Percentiles rank a stretch among this genome's conserved stretches.
Conservation (phyloP, 1,139 yeast genomes). For the Kurtzmaniella natalensis region DNA sequence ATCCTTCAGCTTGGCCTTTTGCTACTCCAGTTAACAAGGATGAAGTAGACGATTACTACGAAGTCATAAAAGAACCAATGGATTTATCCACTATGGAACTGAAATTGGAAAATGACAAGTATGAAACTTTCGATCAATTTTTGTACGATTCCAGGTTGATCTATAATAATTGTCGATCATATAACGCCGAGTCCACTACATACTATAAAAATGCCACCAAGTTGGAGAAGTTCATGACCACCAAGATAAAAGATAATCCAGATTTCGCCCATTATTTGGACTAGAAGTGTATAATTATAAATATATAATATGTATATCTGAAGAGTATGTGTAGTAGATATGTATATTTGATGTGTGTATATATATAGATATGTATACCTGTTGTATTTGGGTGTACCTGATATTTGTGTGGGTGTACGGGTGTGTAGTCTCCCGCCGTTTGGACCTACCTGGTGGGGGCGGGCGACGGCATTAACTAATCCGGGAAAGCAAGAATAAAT, state of each 20-base stretch:
- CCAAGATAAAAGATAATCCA: slow-evolving; percentile 77
- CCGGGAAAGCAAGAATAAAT: no score
- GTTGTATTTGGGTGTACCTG: no score
- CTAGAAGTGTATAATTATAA: slow-evolving; percentile 7
- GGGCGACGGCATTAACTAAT: no score
- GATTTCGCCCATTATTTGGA: slow-evolving; percentile 53
- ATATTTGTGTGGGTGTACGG: no score
- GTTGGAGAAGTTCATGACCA: slow-evolving; percentile 80
- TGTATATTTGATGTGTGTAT: no score
- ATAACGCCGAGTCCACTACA: slow-evolving; percentile 86
- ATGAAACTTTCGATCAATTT: slow-evolving; percentile 86
- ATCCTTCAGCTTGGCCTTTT: slow-evolving; percentile 99
- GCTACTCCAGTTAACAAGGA: slow-evolving; percentile 87
- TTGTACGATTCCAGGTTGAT: slow-evolving; percentile 82
- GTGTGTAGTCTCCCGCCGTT: no score
- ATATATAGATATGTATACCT: no score
- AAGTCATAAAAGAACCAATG: slow-evolving; percentile 98
- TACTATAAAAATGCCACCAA: slow-evolving; percentile 89
- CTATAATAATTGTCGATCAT: slow-evolving; percentile 85
- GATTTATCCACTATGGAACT: slow-evolving; percentile 94
- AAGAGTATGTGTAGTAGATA: no score
- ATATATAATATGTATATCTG: no score
- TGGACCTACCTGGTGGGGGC: no score
- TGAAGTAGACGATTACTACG: slow-evolving; percentile 95
- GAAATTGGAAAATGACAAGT: slow-evolving; percentile 86